Percentiles rank a stretch among this genome's conserved stretches.
These are phyloP conservation scores for Claviceps sp. DNA, from an alignment of 2,329 filamentous ascomycete genomes.

Conservation along the genomic window DNA sequence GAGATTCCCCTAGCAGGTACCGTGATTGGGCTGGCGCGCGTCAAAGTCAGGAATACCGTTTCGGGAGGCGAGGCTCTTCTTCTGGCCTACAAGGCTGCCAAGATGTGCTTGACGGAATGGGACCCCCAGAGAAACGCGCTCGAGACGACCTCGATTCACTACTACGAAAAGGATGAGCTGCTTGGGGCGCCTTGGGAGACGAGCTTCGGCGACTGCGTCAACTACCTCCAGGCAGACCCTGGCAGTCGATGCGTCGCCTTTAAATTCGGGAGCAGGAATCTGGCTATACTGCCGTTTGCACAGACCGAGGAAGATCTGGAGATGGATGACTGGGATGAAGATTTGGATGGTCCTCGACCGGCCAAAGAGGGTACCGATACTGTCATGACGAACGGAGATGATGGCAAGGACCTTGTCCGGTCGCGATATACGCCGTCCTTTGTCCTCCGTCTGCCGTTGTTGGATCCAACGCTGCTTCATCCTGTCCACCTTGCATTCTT, in stretches of 20 bases:
- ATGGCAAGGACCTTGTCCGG: conserved; percentile 11
- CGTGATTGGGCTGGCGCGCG: conserved; percentile 65
- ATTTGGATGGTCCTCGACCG: conserved; percentile 56
- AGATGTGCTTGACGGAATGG: conserved; percentile 89
- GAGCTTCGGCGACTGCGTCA: conserved; percentile 61
- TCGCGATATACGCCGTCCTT: conserved; percentile 82
- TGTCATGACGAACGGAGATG: conserved; percentile 22
- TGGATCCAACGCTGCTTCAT: conserved; percentile 78
- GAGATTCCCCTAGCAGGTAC: conserved; percentile 78
- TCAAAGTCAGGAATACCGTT: conserved; percentile 59
- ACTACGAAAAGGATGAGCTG: conserved; percentile 90
- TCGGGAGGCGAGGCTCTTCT: conserved; percentile 76
- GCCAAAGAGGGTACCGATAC: conserved; percentile 27
- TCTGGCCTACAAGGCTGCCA: conserved; percentile 77
- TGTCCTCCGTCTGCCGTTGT: conserved; percentile 74
- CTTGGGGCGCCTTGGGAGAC: conserved; percentile 71
- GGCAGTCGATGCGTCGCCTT: conserved; percentile 86
- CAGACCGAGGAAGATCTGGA: conserved; percentile 77
- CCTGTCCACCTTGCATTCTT: conserved; percentile 87
- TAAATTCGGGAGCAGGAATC: conserved; percentile 76
- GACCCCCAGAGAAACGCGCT: conserved; percentile 67
- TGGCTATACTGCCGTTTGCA: conserved; percentile 88
- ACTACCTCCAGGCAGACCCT: conserved; percentile 76
- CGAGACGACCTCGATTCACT: conserved; percentile 88
- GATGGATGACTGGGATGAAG: conserved; percentile 83